Evolutionary conservation across 1,139 yeast species (phyloP).

Genomic region (Suhomyces chickasaworum): DNA sequence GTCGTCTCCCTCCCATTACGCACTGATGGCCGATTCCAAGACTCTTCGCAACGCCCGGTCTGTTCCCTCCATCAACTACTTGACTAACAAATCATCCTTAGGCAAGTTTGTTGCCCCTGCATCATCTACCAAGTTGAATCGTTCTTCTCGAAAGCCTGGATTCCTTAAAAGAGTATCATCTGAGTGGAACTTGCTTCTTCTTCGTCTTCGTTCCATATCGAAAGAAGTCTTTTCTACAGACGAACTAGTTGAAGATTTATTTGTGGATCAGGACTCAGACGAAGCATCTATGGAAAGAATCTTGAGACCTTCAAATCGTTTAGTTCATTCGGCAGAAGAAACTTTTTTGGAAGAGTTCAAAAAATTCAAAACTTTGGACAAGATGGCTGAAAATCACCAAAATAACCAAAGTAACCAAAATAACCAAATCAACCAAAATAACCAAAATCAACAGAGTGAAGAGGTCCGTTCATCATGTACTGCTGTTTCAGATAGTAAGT

Average conservation of each 20-base stretch:
- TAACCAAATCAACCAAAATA: no score
- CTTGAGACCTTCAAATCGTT: slow-evolving; percentile 24
- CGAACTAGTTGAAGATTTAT: slow-evolving; percentile 46
- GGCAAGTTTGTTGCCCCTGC: slow-evolving; percentile 1
- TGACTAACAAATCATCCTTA: slow-evolving; percentile 7
- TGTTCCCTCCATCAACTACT: slow-evolving; percentile 10
- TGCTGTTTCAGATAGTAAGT: slow-evolving; percentile 20
- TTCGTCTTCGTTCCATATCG: slow-evolving; percentile 38
- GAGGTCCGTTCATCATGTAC: slow-evolving; percentile 28
- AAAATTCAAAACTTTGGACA: slow-evolving; percentile 38
- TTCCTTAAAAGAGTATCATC: slow-evolving; percentile 37
- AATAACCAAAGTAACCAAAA: slow-evolving; percentile 17
- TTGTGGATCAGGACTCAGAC: slow-evolving; percentile 39
- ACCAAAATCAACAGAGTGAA: slow-evolving; percentile 17
- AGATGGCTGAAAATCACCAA: slow-evolving; percentile 30
- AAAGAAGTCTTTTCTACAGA: slow-evolving; percentile 47
- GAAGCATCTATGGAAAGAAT: slow-evolving; percentile 27
- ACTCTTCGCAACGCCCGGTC: slow-evolving; percentile 13
- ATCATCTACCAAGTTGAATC: slow-evolving; percentile 1
- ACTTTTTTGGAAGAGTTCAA: slow-evolving; percentile 37
- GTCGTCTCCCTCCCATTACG: not conserved
- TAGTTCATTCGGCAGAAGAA: slow-evolving; percentile 35
- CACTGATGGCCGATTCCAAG: slow-evolving; percentile 8
- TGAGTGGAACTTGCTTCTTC: slow-evolving; percentile 38
- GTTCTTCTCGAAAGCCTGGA: slow-evolving; percentile 19